These are phyloP conservation scores for Abrus precatorius DNA, from an alignment of 306 rosid genomes.

Conservation along the genomic window DNA sequence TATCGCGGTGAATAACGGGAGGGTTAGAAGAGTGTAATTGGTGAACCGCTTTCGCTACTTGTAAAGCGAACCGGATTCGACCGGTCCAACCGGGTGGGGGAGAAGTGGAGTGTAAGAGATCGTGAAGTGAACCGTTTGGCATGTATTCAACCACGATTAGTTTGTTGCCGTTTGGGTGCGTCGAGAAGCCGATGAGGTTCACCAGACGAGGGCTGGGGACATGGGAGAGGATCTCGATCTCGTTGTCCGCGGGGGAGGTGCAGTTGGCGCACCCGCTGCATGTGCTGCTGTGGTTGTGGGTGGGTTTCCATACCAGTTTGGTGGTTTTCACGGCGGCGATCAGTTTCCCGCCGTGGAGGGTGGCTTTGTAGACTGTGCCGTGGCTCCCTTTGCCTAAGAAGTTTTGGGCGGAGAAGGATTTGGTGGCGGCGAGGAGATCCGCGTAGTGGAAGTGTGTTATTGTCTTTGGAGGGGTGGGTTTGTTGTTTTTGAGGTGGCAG, in stretches of 20 bases:
- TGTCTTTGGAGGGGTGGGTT: not conserved
- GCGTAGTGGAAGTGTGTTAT: constrained; percentile 62
- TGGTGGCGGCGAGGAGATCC: constrained; percentile 69
- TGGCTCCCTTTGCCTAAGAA: constrained; percentile 92
- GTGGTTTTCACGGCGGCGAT: constrained; percentile 82
- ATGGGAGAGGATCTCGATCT: constrained; percentile 88
- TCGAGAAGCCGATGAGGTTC: constrained; percentile 78
- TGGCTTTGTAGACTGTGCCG: constrained; percentile 79
- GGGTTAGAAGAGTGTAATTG: constrained; percentile 73
- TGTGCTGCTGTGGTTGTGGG: not conserved
- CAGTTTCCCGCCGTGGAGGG: constrained; percentile 68
- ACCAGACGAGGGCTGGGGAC: constrained; percentile 71
- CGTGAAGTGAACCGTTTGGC: constrained; percentile 92
- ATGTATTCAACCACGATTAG: constrained; percentile 82
- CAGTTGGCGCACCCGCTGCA: constrained; percentile 61
- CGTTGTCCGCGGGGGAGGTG: constrained; percentile 76
- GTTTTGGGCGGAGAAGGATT: constrained; percentile 66
- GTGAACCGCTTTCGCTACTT: constrained; percentile 77
- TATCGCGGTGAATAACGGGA: constrained; percentile 91
- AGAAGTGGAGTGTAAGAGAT: constrained; percentile 58
- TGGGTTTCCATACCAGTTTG: not conserved
- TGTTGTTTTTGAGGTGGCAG: constrained; percentile 54
- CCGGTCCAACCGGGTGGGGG: constrained; percentile 82
- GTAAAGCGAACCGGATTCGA: constrained; percentile 62
- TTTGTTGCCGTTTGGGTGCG: constrained; percentile 54